A percentile compares a stretch with the other conserved stretches of the same genome.
Evolutionary conservation across 129 eudicot genomes (phyloP).

Genomic region (Smallanthus sonchifolius): DNA sequence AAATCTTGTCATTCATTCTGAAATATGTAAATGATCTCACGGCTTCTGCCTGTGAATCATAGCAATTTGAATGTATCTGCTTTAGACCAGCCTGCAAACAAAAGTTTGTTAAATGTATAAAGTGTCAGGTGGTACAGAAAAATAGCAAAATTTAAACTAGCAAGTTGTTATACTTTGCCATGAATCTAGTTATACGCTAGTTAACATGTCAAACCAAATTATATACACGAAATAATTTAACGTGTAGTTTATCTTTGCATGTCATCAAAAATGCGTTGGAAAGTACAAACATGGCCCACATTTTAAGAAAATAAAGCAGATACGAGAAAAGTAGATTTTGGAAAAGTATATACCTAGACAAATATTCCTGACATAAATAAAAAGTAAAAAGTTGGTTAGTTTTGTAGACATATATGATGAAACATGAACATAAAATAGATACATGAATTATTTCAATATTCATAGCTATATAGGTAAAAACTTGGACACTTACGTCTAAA

Average conservation of each 20-base stretch:
- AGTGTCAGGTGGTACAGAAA: background rate
- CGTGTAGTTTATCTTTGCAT: too few relatives aligned
- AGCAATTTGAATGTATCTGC: constrained; percentile 61
- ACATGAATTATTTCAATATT: background rate
- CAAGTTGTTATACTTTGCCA: background rate
- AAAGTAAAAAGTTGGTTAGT: background rate
- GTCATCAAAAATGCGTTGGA: background rate
- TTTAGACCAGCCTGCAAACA: constrained; percentile 55
- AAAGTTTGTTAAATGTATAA: background rate
- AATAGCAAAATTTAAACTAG: background rate
- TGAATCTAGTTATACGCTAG: background rate
- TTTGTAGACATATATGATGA: background rate
- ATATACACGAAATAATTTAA: too few relatives aligned
- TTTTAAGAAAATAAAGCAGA: too few relatives aligned
- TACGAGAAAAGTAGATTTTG: background rate
- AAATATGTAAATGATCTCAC: constrained; percentile 62
- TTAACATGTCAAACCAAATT: too few relatives aligned
- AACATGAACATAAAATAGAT: background rate
- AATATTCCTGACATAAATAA: background rate
- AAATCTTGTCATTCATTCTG: constrained; percentile 57
- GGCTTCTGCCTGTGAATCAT: constrained; percentile 40
- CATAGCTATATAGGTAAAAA: background rate
- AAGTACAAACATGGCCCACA: background rate
- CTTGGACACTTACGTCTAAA: background rate
- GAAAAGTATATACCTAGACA: background rate